Evolutionary conservation across 495 filamentous ascomycete species (phyloP), one percentile per base, ranked within the genome.

Genomic region (Trypethelium eluteriae): DNA sequence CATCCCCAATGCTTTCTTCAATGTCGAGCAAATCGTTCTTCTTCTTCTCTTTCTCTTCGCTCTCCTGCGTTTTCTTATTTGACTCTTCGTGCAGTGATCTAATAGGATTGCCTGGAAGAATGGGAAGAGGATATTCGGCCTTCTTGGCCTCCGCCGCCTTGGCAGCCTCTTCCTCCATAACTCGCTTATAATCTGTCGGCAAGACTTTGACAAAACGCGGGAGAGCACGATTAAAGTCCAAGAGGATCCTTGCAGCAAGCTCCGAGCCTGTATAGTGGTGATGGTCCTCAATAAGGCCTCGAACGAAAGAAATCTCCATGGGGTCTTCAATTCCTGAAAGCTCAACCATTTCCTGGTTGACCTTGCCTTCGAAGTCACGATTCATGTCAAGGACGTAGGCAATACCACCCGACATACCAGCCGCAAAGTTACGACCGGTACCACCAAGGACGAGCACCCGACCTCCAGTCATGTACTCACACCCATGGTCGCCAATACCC

Each of bases 381-480:
- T 93, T 85, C 79, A 95, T 88, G 72, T 99, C 94, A 18, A 99
- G 84, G 64, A 98, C 85, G 69, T 99, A 99, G 41, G 95, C 93
- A 79, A 99, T 98, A 80, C 94, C 94, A 72, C 94, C 94, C 72
- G 93, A 98, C 94, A 99, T 99, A 81, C 94, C 94, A 66, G 94
- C 94, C 73, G 95, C 94, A 73, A 99, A 99, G 83, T 99, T 99
- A 69, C 94, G 94, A n/a, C 94, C 94, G 72, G 91, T 96, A 72
- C 88, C 85, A 66, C 94, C 94, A 57, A 99, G 83, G 68, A 95
- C 82, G 66, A 99, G 80, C 46, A 98, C 86, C 75, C 95, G 91
- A 74, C 94, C 94, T 73, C 94, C 94, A 67, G 94, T 98, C 94
- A 99, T 99, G 84, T 99, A 99, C 81, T 99, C 94, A 75, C 93